Conservation (phyloP, 148 eudicot species). For the Rhododendron griersonianum region DNA sequence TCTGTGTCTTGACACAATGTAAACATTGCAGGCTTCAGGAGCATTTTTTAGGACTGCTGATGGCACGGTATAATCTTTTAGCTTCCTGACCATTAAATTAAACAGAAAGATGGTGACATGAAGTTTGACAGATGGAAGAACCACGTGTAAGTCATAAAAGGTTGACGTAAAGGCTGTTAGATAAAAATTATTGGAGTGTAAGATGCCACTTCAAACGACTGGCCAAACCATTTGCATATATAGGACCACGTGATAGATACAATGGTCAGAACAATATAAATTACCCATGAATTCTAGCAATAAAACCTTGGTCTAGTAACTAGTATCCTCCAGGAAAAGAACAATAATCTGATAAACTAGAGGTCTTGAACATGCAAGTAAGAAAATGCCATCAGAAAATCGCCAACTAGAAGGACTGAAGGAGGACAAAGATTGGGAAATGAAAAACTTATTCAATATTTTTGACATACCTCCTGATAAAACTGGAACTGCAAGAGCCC, state of each 20-base stretch:
- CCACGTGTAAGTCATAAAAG: slow-evolving; percentile 1
- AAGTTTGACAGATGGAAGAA: neutral
- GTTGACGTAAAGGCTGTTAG: neutral
- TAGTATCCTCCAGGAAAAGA: neutral
- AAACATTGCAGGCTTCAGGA: slow-evolving; percentile 55
- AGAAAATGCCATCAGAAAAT: neutral
- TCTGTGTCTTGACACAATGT: slow-evolving; percentile 52
- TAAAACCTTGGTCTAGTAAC: neutral
- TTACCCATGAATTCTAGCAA: neutral
- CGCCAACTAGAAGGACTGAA: neutral
- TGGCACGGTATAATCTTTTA: slow-evolving; percentile 53
- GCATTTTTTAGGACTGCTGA: slow-evolving; percentile 50
- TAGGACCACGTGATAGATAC: neutral
- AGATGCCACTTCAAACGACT: neutral
- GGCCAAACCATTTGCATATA: neutral
- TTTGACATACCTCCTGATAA: slow-evolving; percentile 42
- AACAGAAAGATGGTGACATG: neutral
- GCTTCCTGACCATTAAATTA: slow-evolving; percentile 18
- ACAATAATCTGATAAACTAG: neutral
- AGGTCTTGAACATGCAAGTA: neutral
- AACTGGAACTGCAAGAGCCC: slow-evolving; percentile 50
- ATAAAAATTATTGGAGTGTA: neutral
- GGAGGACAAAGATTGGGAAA: neutral
- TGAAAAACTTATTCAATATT: neutral
- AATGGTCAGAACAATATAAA: neutral